Base-by-base conservation (phyloP, 176 grass and related monocot genomes). In the Aegilops bicornis region DNA sequence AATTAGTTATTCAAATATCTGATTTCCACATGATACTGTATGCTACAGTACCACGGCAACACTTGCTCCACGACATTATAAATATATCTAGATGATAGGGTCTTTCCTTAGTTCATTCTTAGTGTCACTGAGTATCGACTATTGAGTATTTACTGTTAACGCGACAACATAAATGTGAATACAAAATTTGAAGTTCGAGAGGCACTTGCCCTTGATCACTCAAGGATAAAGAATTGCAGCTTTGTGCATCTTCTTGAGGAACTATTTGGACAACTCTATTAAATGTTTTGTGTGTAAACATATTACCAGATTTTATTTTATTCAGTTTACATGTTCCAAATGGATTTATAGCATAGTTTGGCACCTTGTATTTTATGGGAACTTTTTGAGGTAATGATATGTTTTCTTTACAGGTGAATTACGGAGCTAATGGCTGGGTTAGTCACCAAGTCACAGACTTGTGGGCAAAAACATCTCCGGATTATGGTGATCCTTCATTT, bases 391-490 rank as follows among this genome's bases (percentile, higher is more conserved):
- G 47, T 69, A 47, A 62, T 70, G 3, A 64, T 52, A 52, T 35
- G 69, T 33, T 56, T 50, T 36, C 47, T 73, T 35, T 54, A 76
- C 72, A 98, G 95, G 88, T 98, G 24, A 98, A 98, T 90, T 98
- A 98, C 64, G 81, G 89, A 73, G 83, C 72, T 56, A 89, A 77
- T 59, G 95, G 95, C 39, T 98, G 95, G 95, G 95, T 98, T 24
- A 80, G 87, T 85, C 95, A 98, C 90, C 95, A 98, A 77, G 93
- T 98, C 72, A 90, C 95, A 56, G 95, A 98, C 74, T 25, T 98
- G 59, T 98, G 95, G 95, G 95, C 93, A 39, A 98, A 98, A 92
- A 92, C 95, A 75, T 98, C 95, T 10, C 87, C 95, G 17, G 91
- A 95, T 73, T 80, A 32, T 37, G 95, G 95, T 75, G 86, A 95